Conservation (phyloP, 345 rosid genomes). For the Geranium brycei region DNA sequence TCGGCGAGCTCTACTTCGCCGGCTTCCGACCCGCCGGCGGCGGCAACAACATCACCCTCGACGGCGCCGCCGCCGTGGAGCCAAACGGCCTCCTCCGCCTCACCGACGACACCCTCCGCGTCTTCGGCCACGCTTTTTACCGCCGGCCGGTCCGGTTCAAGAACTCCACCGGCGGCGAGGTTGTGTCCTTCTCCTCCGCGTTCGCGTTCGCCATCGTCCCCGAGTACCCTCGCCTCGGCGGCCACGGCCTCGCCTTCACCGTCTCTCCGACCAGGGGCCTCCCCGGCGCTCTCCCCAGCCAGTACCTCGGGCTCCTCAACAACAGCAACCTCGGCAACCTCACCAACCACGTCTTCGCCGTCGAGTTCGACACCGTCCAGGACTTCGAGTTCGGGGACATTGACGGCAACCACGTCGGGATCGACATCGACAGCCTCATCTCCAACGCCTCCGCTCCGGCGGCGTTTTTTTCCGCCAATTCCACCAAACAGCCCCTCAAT, state of each 20-base stretch:
- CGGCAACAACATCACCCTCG: slow-evolving; percentile 26
- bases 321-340: slow-evolving; percentile 29
- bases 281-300: slow-evolving; percentile 43
- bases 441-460: slow-evolving; percentile 53
- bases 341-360: slow-evolving; percentile 56
- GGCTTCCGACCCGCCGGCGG: slow-evolving; percentile 29
- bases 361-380: slow-evolving; percentile 71
- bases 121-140: slow-evolving; percentile 74
- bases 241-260: slow-evolving; percentile 73
- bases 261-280: slow-evolving; percentile 42
- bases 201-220: slow-evolving; percentile 71
- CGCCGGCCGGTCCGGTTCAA: slow-evolving; percentile 48
- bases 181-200: slow-evolving; percentile 62
- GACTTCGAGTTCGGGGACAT: slow-evolving; percentile 59
- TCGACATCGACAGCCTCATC: slow-evolving; percentile 47
- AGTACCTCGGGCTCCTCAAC: slow-evolving; percentile 60
- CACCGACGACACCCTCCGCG: slow-evolving; percentile 37
- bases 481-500: slow-evolving; percentile 17
- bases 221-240: slow-evolving; percentile 53
- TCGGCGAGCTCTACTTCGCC: slow-evolving; percentile 19
- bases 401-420: slow-evolving; percentile 73
- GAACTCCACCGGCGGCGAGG: slow-evolving; percentile 22
- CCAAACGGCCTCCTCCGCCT: slow-evolving; percentile 42
- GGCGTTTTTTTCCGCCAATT: slow-evolving; percentile 30
- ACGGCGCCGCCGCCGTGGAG: slow-evolving; percentile 37